Evolutionary conservation across 1,284 basidiomycete genomes (phyloP).

Genomic region (Puccinia coronata): DNA sequence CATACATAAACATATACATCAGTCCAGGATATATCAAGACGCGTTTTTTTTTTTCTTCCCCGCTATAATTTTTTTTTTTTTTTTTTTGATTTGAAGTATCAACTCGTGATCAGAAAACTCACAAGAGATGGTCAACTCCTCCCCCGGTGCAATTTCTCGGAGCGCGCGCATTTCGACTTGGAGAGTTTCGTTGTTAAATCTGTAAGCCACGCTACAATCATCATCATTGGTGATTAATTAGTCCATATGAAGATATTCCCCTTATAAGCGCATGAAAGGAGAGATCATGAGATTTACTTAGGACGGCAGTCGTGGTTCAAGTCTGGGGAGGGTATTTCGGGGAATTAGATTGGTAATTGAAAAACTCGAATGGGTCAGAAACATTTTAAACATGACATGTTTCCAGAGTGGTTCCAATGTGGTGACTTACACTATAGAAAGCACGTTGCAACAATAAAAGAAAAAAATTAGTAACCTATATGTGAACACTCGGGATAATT

Average conservation of each 20-base stretch:
- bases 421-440: neutral
- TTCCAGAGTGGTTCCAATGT: too few species aligned
- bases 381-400: neutral
- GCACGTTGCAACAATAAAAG: neutral
- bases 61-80: too few species aligned
- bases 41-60: too few species aligned
- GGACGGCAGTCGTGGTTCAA: slow-evolving; percentile 44
- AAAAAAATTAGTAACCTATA: neutral
- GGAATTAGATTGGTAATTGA: too few species aligned
- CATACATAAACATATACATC: neutral
- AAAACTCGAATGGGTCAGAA: neutral
- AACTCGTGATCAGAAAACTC: neutral
- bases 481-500: too few species aligned
- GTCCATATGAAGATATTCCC: neutral
- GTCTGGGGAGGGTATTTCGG: neutral
- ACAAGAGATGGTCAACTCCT: slow-evolving; percentile 39
- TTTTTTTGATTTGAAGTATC: too few species aligned
- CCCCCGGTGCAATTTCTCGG: slow-evolving; percentile 37
- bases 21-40: too few species aligned
- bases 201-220: neutral
- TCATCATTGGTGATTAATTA: neutral
- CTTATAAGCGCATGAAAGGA: neutral
- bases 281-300: neutral
- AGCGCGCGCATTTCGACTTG: slow-evolving; percentile 43
- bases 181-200: slow-evolving; percentile 30